Evolutionary conservation across 2,329 filamentous ascomycete species (phyloP).

Genomic region (Ophiostoma tasmaniense): DNA sequence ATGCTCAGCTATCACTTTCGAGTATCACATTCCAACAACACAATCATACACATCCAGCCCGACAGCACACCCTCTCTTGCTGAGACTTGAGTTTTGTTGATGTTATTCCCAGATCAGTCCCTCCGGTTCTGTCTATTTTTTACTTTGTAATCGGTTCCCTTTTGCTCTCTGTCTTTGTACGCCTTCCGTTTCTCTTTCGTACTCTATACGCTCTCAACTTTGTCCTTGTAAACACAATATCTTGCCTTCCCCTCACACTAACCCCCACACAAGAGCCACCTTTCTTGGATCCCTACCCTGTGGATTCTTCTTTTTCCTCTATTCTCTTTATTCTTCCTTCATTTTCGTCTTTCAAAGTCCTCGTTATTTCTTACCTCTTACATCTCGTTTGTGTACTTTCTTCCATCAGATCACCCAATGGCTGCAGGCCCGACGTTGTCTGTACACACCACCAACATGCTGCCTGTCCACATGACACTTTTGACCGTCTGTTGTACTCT

Average conservation of each 20-base stretch:
- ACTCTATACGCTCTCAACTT: neutral
- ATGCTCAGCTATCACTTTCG: neutral
- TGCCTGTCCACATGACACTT: neutral
- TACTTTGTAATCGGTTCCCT: too few species aligned
- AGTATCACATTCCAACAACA: neutral
- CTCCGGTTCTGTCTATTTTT: neutral
- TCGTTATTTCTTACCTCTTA: neutral
- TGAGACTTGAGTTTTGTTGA: neutral
- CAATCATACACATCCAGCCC: neutral
- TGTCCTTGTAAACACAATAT: neutral
- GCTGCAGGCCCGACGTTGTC: neutral
- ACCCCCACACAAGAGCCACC: conserved; percentile 23
- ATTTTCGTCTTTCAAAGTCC: neutral
- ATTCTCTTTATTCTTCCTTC: neutral
- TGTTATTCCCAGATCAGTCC: neutral
- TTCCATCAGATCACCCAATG: neutral
- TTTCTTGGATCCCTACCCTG: conserved; percentile 11
- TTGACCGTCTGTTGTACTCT: neutral
- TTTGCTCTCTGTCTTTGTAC: neutral
- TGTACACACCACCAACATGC: conserved; percentile 5
- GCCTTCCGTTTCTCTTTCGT: neutral
- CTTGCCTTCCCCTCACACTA: conserved; percentile 16
- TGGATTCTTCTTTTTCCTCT: neutral
- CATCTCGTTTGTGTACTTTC: neutral
- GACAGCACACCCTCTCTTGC: neutral